A percentile compares a stretch with the other conserved stretches of the same genome.
Conservation (phyloP, 2,329 filamentous ascomycete genomes). For the Diplocarpon mali region DNA sequence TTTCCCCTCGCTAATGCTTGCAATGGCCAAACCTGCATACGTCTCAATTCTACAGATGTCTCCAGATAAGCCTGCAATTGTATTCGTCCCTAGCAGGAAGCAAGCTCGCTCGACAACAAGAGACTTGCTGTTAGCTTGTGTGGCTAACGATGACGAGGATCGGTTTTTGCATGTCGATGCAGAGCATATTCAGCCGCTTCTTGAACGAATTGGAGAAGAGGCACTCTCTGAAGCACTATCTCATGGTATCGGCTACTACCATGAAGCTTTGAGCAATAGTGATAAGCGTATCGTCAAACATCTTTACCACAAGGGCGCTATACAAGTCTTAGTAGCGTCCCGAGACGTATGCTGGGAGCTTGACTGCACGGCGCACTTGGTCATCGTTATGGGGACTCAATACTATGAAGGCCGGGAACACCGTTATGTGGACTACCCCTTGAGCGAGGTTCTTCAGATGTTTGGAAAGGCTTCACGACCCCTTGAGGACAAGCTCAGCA, state of each 20-base stretch:
- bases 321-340: constrained; percentile 61
- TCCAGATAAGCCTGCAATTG: constrained; percentile 74
- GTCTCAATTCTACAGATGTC: constrained; percentile 81
- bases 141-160: constrained; percentile 84
- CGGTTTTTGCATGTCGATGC: constrained; percentile 80
- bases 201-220: constrained; percentile 75
- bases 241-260: constrained; percentile 94
- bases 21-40: constrained; percentile 94
- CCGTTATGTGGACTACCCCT: constrained; percentile 89
- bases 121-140: constrained; percentile 77
- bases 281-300: constrained; percentile 93
- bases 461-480: constrained; percentile 84
- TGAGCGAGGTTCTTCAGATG: constrained; percentile 94
- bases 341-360: constrained; percentile 96
- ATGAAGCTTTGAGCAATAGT: constrained; percentile 78
- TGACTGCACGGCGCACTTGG: constrained; percentile 75
- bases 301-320: constrained; percentile 65
- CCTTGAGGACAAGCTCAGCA: constrained; percentile 66
- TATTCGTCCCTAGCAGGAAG: constrained; percentile 90
- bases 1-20: constrained; percentile 95
- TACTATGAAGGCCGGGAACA: constrained; percentile 96
- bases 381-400: constrained; percentile 95
- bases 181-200: constrained; percentile 69
- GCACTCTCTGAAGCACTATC: constrained; percentile 80
- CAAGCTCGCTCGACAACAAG: constrained; percentile 80